Percentiles rank a stretch among this genome's conserved stretches.
Evolutionary conservation across 176 grass and related monocot species (phyloP).

Genomic region (Oryza glumipatula): DNA sequence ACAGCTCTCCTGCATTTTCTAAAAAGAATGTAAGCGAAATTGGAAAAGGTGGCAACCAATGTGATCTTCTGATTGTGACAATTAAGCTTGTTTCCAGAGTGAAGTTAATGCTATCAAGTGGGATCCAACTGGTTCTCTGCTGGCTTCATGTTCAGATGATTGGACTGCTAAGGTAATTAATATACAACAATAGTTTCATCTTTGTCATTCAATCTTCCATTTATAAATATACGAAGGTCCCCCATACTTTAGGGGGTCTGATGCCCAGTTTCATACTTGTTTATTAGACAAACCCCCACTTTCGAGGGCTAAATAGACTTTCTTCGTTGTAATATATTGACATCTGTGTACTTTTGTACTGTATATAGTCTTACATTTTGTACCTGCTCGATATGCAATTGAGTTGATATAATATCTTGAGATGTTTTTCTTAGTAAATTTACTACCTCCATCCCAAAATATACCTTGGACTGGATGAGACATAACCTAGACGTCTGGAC

Average conservation of each 20-base stretch:
- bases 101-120: slow-evolving; percentile 99
- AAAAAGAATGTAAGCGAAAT: neutral
- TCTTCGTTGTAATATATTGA: no score
- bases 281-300: no score
- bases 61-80: neutral
- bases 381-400: neutral
- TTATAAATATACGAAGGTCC: neutral
- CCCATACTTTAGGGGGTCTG: no score
- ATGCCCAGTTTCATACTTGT: no score
- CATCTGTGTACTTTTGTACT: no score
- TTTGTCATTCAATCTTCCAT: neutral
- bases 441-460: neutral
- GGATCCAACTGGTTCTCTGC: slow-evolving; percentile 90
- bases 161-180: slow-evolving; percentile 81
- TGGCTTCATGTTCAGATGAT: slow-evolving; percentile 98
- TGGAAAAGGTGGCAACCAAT: neutral
- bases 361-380: no score
- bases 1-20: no score
- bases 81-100: slow-evolving; percentile 54
- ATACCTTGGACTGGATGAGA: no score
- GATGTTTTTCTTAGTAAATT: neutral
- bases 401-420: neutral
- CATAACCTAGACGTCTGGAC: no score
- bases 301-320: no score
- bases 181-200: neutral